These are phyloP conservation scores for Debaryomyces psychrophilus DNA, from an alignment of 1,139 yeast genomes.

Conservation along the genomic window DNA sequence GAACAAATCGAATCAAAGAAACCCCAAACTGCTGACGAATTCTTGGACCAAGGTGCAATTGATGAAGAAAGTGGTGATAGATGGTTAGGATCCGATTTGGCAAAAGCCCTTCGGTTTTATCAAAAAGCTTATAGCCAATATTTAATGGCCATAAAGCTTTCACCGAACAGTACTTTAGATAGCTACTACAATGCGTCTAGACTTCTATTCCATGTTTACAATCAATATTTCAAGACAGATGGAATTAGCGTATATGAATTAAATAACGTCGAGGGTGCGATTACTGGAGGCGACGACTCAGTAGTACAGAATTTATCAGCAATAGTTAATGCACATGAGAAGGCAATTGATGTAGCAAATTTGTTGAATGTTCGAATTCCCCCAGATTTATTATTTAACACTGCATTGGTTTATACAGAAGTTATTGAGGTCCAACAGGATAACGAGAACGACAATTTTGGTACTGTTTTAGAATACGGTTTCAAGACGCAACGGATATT, in stretches of 20 bases:
- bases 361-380: conserved; percentile 23
- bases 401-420: conserved; percentile 52
- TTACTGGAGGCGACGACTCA: conserved; percentile 31
- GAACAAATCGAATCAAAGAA: background rate
- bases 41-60: conserved; percentile 47
- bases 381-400: conserved; percentile 48
- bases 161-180: conserved; percentile 28
- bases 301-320: conserved; percentile 41
- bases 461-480: conserved; percentile 22
- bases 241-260: conserved; percentile 43
- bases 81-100: conserved; percentile 57
- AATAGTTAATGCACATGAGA: conserved; percentile 44
- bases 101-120: conserved; percentile 56
- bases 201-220: conserved; percentile 52
- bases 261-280: conserved; percentile 44
- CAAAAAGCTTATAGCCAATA: conserved; percentile 50
- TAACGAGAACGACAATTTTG: conserved; percentile 17
- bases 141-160: conserved; percentile 28
- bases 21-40: conserved; percentile 49
- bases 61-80: conserved; percentile 63
- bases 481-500: conserved; percentile 23
- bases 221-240: conserved; percentile 45
- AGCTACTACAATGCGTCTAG: conserved; percentile 53
- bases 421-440: conserved; percentile 42
- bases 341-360: conserved; percentile 28